These are phyloP conservation scores for Nicotiana knightiana DNA, from an alignment of 257 asterid species.

Conservation along the genomic window DNA sequence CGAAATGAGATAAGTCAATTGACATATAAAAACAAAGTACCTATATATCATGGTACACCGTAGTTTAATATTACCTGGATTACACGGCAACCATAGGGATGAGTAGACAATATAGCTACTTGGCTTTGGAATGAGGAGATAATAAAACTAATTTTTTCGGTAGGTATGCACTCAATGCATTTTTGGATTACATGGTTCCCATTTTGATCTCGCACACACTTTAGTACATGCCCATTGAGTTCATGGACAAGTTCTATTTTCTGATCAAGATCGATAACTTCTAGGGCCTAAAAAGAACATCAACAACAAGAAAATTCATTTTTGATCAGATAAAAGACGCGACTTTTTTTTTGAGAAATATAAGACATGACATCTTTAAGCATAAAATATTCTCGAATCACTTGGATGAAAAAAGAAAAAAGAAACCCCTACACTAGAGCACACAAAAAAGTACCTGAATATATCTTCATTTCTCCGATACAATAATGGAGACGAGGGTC, in stretches of 20 bases:
- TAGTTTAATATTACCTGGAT: conserved; percentile 56
- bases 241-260: conserved; percentile 60
- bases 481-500: background rate
- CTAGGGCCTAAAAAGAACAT: conserved; percentile 57
- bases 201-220: conserved; percentile 86
- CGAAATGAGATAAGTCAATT: background rate
- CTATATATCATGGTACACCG: background rate
- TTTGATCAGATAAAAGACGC: background rate
- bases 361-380: background rate
- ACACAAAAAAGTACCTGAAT: background rate
- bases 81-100: conserved; percentile 96
- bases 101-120: conserved; percentile 75
- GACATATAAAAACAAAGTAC: background rate
- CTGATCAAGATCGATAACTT: conserved; percentile 72
- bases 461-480: background rate
- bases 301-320: background rate
- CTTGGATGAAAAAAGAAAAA: background rate
- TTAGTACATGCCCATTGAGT: conserved; percentile 78
- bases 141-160: conserved; percentile 55
- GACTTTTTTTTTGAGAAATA: background rate
- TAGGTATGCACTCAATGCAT: conserved; percentile 71
- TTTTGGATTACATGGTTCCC: conserved; percentile 93
- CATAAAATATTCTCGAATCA: background rate
- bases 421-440: background rate
- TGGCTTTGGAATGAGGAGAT: conserved; percentile 69